Percentiles rank a stretch among this genome's conserved stretches.
Evolutionary conservation across 441 rosid genomes (phyloP).

Genomic region (Erodium texanum): DNA sequence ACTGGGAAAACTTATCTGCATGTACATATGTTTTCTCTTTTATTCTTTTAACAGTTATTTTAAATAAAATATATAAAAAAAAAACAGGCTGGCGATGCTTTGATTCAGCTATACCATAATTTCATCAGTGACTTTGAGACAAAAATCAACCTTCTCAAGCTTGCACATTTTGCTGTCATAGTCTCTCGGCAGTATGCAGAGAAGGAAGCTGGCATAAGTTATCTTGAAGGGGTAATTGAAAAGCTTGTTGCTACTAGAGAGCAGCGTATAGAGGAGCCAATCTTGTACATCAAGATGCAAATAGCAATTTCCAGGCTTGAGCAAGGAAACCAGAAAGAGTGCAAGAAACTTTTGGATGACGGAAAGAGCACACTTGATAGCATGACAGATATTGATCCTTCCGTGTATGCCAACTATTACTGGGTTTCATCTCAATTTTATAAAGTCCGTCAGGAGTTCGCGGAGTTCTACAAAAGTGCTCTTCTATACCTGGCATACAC

Average conservation of each 20-base stretch:
- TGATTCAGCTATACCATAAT: slow-evolving; percentile 78
- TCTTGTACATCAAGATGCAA: slow-evolving; percentile 79
- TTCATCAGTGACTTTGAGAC: slow-evolving; percentile 92
- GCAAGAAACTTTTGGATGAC: slow-evolving; percentile 82
- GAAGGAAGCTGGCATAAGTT: slow-evolving; percentile 74
- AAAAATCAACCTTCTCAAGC: slow-evolving; percentile 88
- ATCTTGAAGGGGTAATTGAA: slow-evolving; percentile 75
- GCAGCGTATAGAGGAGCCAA: slow-evolving; percentile 71
- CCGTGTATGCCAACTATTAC: slow-evolving; percentile 81
- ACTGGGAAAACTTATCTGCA: neutral
- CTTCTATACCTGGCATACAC: slow-evolving; percentile 95
- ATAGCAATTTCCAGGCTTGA: slow-evolving; percentile 76
- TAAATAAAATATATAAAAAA: no score
- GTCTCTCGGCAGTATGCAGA: slow-evolving; percentile 79
- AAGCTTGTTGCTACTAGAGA: slow-evolving; percentile 71
- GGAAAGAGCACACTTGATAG: slow-evolving; percentile 77
- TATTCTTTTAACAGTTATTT: neutral
- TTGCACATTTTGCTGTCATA: slow-evolving; percentile 80
- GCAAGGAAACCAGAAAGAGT: slow-evolving; percentile 72
- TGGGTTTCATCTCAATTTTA: slow-evolving; percentile 91
- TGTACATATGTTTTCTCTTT: neutral
- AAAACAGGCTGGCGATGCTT: slow-evolving; percentile 79
- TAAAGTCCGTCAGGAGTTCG: slow-evolving; percentile 72
- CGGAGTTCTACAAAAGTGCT: slow-evolving; percentile 82
- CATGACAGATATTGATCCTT: slow-evolving; percentile 97